Conservation (phyloP, 169 alveolate genomes). For the Cryptosporidium xiaoi region DNA sequence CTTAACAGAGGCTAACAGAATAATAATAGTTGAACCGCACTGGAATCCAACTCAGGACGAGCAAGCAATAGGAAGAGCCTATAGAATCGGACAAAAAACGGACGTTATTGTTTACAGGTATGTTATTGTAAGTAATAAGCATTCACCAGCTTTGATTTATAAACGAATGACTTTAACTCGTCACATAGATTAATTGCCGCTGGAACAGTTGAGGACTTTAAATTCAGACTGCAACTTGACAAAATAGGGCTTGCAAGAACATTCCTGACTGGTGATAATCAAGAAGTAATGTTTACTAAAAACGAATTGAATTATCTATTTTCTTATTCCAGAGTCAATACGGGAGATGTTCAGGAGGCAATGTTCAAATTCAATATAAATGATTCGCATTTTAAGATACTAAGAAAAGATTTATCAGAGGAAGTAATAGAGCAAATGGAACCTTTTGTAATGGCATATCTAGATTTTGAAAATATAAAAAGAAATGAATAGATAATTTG, state of each 20-base stretch:
- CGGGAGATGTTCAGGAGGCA: slow-evolving; percentile 17
- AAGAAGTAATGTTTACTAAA: slow-evolving; percentile 19
- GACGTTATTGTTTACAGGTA: slow-evolving; percentile 84
- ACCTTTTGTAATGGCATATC: slow-evolving; percentile 51
- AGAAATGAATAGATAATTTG: neutral
- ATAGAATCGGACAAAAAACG: slow-evolving; percentile 86
- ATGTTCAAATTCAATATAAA: slow-evolving; percentile 6
- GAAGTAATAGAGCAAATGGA: slow-evolving; percentile 19
- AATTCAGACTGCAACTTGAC: slow-evolving; percentile 70
- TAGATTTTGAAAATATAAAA: slow-evolving; percentile 65
- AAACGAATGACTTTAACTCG: no score
- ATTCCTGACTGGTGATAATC: slow-evolving; percentile 38
- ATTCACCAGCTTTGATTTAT: neutral
- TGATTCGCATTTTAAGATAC: slow-evolving; percentile 5
- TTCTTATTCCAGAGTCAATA: slow-evolving; percentile 26
- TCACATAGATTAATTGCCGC: slow-evolving; percentile 12
- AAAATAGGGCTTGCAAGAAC: slow-evolving; percentile 47
- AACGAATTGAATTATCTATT: slow-evolving; percentile 43
- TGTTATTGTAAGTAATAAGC: neutral
- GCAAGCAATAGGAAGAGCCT: slow-evolving; percentile 86
- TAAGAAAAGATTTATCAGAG: slow-evolving; percentile 2
- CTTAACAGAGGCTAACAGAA: slow-evolving; percentile 86
- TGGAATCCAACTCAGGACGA: slow-evolving; percentile 88
- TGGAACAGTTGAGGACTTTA: slow-evolving; percentile 63
- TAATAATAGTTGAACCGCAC: slow-evolving; percentile 86